Evolutionary conservation across 106 monocot species (phyloP).

Genomic region (Platanthera guangdongensis): DNA sequence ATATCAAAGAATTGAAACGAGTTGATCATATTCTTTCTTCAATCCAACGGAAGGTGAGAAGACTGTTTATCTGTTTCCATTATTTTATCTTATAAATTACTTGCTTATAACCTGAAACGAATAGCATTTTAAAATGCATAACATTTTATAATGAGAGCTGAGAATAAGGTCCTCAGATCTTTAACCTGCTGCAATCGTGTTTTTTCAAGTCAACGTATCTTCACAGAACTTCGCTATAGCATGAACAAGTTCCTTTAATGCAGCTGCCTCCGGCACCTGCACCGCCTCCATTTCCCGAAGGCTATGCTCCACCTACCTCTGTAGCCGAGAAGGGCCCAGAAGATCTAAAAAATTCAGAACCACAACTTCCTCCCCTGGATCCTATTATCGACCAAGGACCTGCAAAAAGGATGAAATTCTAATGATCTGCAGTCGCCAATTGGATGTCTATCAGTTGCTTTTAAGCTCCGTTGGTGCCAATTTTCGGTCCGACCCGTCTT

Average conservation of each 20-base stretch:
- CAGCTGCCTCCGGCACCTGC: slow-evolving; percentile 79
- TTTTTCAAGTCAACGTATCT: not conserved
- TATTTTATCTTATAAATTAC: not conserved
- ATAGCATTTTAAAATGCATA: not conserved
- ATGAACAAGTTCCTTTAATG: slow-evolving; percentile 1
- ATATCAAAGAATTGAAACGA: slow-evolving; percentile 90
- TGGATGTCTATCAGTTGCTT: not conserved
- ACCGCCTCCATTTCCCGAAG: slow-evolving; percentile 89
- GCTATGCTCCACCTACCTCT: slow-evolving; percentile 47
- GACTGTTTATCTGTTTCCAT: slow-evolving; percentile 2
- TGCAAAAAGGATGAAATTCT: slow-evolving; percentile 64
- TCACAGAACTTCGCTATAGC: not conserved
- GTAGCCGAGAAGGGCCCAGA: slow-evolving; percentile 54
- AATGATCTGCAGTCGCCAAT: slow-evolving; percentile 17
- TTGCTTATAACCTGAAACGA: not conserved
- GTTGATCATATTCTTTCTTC: slow-evolving; percentile 83
- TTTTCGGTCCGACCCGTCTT: too few relatives aligned
- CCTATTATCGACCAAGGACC: slow-evolving; percentile 96
- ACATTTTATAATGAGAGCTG: too few relatives aligned
- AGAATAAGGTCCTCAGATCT: too few relatives aligned
- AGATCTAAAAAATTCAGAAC: slow-evolving; percentile 32
- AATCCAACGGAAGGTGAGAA: slow-evolving; percentile 66
- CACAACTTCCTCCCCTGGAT: slow-evolving; percentile 42
- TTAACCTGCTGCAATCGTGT: not conserved
- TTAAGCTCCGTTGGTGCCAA: not conserved